phyloP scores from a whole-genome alignment of 805 yeast genomes.

The Zygosaccharomyces bisporus region DNA sequence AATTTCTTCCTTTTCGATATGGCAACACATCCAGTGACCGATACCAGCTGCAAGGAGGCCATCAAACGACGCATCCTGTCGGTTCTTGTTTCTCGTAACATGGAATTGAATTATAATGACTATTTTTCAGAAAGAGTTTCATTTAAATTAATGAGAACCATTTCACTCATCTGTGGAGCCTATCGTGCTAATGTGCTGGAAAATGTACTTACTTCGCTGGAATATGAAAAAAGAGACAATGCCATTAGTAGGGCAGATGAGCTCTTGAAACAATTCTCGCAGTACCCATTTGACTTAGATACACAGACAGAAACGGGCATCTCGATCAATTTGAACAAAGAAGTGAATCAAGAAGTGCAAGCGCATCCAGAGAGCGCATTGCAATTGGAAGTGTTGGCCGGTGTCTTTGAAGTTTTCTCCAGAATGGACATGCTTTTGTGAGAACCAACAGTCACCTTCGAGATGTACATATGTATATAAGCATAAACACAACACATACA shows the following conservation, averaged over 20 bases:
- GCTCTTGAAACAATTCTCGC: constrained; percentile 72
- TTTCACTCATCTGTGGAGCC: constrained; percentile 80
- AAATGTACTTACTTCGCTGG: constrained; percentile 70
- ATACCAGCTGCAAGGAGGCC: constrained; percentile 76
- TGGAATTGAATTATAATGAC: constrained; percentile 51
- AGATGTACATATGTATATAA: constrained; percentile 7
- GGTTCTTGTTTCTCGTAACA: constrained; percentile 67
- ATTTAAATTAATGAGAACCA: constrained; percentile 68
- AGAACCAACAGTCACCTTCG: constrained; percentile 9
- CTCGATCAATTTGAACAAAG: constrained; percentile 60
- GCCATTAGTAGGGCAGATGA: constrained; percentile 96
- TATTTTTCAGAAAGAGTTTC: constrained; percentile 68
- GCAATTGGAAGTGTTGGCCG: constrained; percentile 85
- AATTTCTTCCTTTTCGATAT: constrained; percentile 92
- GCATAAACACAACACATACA: constrained; percentile 8
- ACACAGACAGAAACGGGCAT: constrained; percentile 60
- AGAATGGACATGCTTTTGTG: constrained; percentile 86
- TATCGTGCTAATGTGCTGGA: constrained; percentile 96
- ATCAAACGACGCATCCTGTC: constrained; percentile 68
- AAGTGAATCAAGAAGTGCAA: constrained; percentile 44
- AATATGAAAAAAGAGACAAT: constrained; percentile 84
- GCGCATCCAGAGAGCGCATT: constrained; percentile 46
- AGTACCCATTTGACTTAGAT: constrained; percentile 68
- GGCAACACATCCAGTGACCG: constrained; percentile 98
- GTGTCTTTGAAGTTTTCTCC: constrained; percentile 83